A percentile compares a stretch with the other conserved stretches of the same genome.
Conservation (phyloP, 305 asterid species). For the Fraxinus velutina region DNA sequence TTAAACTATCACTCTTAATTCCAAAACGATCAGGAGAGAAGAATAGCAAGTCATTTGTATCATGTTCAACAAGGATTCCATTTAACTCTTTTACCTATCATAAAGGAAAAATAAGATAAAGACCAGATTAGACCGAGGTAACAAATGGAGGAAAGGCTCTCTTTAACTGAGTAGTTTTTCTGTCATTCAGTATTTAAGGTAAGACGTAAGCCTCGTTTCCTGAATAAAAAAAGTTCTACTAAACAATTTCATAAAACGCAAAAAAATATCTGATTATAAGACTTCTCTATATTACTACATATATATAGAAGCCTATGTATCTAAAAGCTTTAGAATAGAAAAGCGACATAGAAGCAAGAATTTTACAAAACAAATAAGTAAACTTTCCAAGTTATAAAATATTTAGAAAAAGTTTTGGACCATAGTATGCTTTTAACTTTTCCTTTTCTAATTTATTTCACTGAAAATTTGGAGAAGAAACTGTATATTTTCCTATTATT, state of each 20-base stretch:
- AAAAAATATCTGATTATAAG: not conserved
- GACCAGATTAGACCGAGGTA: not conserved
- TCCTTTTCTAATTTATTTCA: not conserved
- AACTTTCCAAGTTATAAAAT: not conserved
- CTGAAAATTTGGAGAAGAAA: not conserved
- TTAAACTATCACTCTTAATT: constrained; percentile 39
- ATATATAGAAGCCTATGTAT: not conserved
- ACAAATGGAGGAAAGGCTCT: not conserved
- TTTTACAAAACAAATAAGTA: not conserved
- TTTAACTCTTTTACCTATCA: constrained; percentile 50
- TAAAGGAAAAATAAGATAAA: constrained; percentile 19
- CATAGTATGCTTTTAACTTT: constrained; percentile 7
- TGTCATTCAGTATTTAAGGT: not conserved
- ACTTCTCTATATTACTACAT: not conserved
- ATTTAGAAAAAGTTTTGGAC: not conserved
- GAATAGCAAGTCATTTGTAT: constrained; percentile 43
- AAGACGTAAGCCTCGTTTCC: not conserved
- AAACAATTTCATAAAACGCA: not conserved
- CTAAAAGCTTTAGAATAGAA: not conserved
- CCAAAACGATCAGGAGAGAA: constrained; percentile 69
- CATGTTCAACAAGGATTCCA: constrained; percentile 62
- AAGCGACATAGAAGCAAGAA: not conserved
- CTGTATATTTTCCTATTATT: not conserved
- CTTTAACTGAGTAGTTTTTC: not conserved
- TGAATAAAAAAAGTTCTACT: not conserved